Conservation (phyloP, 768 basidiomycete genomes). For the Tulasnella sp. region DNA sequence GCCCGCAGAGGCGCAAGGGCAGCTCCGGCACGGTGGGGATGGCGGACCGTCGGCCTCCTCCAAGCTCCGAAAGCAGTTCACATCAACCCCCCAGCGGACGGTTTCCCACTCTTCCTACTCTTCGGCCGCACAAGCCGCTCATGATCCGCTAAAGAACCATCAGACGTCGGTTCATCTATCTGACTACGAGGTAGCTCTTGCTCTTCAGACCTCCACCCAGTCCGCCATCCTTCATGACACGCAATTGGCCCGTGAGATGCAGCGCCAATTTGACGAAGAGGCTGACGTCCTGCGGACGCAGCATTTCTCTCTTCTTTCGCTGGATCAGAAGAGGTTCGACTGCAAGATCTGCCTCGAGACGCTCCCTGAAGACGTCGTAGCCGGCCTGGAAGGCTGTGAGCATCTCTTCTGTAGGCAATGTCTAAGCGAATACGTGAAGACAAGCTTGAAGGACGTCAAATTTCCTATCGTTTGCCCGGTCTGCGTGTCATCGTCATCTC, state of each 20-base stretch:
- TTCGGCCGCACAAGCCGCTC: too few relatives aligned
- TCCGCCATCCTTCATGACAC: background rate
- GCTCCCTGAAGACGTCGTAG: constrained; percentile 33
- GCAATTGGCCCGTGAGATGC: background rate
- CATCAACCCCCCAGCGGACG: too few relatives aligned
- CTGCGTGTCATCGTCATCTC: constrained; percentile 29
- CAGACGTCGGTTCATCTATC: too few relatives aligned
- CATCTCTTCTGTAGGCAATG: constrained; percentile 49
- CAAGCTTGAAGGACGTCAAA: constrained; percentile 40
- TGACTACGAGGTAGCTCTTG: too few relatives aligned
- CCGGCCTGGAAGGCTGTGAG: constrained; percentile 34
- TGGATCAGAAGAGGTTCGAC: constrained; percentile 27
- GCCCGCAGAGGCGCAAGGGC: background rate
- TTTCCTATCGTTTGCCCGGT: constrained; percentile 54
- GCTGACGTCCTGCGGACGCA: background rate
- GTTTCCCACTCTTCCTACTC: too few relatives aligned
- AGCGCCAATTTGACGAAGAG: background rate
- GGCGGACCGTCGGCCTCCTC: too few relatives aligned
- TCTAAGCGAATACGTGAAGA: constrained; percentile 32
- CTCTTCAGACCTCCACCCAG: too few relatives aligned
- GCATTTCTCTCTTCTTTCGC: background rate
- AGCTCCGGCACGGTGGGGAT: too few relatives aligned
- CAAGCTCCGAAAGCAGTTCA: too few relatives aligned
- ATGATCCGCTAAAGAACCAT: too few relatives aligned
- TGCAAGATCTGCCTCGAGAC: constrained; percentile 50